Evolutionary conservation across 345 rosid species (phyloP), one percentile per base, ranked within the genome.

Genomic region (Citrus trifoliata): DNA sequence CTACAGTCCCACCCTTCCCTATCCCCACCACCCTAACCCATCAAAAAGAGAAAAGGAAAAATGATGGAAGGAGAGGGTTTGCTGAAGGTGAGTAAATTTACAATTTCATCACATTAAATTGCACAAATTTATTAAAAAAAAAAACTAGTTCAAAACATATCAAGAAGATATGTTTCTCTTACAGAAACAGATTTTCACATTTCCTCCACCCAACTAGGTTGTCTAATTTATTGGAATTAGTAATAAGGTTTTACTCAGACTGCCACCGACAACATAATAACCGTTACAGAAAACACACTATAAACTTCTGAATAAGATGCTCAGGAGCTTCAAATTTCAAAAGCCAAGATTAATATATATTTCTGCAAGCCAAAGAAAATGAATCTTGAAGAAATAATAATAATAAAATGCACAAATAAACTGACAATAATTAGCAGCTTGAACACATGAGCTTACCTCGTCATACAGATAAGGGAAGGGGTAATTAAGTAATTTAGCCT

Each of bases 381-480:
- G 69, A 32, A 32, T 14, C 7, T 22, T 48, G 51, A 46, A 46
- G 51, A 46, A 46, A 46, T 3, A 40, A 58, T 13, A 27, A 71
- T 18, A 28, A 27, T 16, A 48, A 28, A 28, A 28, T 6, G 10
- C 14, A 7, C 28, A 18, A 8, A 61, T 53, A 22, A 30, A 48
- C 38, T 2, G 16, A 56, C 9, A 37, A 61, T 35, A 46, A 67
- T 51, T 27, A 48, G n/a, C 33, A 75, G 62, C 46, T 42, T 33
- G 32, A 32, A 68, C 9, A 68, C 68, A 80, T 55, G 28, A 33
- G 60, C 75, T 65, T 77, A 95, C 97, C 92, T 95, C 91, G 67
- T 93, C 97, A 79, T 88, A 92, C 55, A 95, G 85, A 83, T 93
- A 95, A 59, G 97, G 98, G 82, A 95, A 95, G 21, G 97, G 94